These are phyloP conservation scores for Apophysomyces sp. DNA, from an alignment of 371 early-diverging fungal genomes.

Conservation along the genomic window DNA sequence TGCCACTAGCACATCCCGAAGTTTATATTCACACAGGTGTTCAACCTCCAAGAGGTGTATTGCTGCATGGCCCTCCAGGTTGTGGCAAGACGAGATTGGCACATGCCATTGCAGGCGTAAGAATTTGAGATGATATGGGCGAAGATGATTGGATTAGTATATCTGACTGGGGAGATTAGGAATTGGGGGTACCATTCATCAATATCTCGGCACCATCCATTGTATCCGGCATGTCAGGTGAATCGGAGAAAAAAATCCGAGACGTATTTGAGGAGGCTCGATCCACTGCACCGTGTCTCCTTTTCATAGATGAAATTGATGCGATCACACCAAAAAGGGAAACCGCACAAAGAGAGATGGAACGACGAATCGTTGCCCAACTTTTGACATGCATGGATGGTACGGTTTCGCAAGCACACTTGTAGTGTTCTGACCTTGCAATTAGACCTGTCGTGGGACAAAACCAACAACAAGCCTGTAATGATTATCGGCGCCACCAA, in stretches of 20 bases:
- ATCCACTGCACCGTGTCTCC: conserved; percentile 85
- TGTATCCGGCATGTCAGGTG: conserved; percentile 99
- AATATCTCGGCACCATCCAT: conserved; percentile 99
- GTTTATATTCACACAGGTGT: conserved; percentile 95
- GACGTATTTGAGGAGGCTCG: conserved; percentile 98
- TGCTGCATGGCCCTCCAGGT: conserved; percentile 99
- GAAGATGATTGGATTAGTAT: conserved; percentile 18
- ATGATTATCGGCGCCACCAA: conserved; percentile 99
- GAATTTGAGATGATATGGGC: background rate
- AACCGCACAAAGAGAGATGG: conserved; percentile 98
- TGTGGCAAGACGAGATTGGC: conserved; percentile 99
- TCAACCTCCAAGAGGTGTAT: conserved; percentile 87
- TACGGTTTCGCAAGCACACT: conserved; percentile 16
- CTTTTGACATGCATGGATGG: conserved; percentile 98
- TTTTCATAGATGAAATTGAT: conserved; percentile 99
- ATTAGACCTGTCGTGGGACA: conserved; percentile 80
- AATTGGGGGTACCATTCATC: conserved; percentile 92
- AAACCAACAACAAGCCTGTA: conserved; percentile 86
- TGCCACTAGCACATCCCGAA: conserved; percentile 97
- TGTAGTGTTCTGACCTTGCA: background rate
- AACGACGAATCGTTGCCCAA: conserved; percentile 98
- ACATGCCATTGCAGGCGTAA: conserved; percentile 95
- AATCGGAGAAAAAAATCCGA: conserved; percentile 98
- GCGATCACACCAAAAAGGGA: conserved; percentile 99
- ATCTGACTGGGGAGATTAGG: conserved; percentile 42